Evolutionary conservation across 208 protist species (phyloP).

Genomic region (Leishmania guyanensis): DNA sequence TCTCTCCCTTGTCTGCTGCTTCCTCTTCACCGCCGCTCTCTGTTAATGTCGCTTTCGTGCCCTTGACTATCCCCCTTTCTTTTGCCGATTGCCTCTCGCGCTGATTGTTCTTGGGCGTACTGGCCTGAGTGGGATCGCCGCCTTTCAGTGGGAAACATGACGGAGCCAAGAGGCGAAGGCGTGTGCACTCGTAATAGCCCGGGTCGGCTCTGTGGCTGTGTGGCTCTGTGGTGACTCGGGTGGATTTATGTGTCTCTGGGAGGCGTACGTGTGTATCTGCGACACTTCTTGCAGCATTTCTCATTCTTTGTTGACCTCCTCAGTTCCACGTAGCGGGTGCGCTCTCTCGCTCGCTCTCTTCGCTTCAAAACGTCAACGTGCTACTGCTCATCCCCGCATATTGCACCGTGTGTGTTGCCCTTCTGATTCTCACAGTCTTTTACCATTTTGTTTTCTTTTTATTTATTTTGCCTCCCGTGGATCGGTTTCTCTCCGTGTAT

Average conservation of each 20-base stretch:
- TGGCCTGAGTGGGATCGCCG: neutral
- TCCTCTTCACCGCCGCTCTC: neutral
- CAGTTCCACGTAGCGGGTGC: neutral
- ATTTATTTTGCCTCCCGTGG: conserved; percentile 1
- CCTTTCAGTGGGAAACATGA: too few relatives aligned
- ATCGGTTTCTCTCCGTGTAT: neutral
- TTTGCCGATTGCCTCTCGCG: neutral
- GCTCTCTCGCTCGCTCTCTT: neutral
- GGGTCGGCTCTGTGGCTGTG: neutral
- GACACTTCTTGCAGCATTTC: neutral
- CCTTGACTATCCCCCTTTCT: neutral
- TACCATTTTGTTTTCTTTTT: neutral
- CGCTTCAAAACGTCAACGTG: neutral
- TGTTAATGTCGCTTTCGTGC: neutral
- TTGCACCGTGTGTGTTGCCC: neutral
- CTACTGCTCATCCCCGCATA: neutral
- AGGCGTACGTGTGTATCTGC: neutral
- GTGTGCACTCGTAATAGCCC: neutral
- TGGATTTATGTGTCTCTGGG: neutral
- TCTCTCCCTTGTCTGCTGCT: neutral
- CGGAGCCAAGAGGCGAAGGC: neutral
- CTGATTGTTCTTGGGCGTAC: neutral
- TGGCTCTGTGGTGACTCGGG: neutral
- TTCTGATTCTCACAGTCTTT: neutral
- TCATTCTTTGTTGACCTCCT: neutral